phyloP scores from a whole-genome alignment of 1,284 basidiomycete genomes.

The Fomitopsis betulina region DNA sequence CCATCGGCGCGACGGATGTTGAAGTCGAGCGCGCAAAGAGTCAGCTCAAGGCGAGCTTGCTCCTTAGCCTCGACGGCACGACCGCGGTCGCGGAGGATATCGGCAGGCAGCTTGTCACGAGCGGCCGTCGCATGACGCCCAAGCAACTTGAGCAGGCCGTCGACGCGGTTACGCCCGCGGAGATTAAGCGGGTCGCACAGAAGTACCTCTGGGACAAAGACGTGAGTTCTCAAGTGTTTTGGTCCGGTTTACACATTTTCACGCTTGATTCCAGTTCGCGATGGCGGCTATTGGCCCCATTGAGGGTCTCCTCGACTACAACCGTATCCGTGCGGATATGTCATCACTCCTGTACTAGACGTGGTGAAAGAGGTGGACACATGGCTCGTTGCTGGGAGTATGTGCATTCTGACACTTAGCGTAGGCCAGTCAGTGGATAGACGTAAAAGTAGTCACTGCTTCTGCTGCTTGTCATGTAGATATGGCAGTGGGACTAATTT shows the following conservation, averaged over 20 bases:
- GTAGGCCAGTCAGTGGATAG: conserved; percentile 2
- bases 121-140: conserved; percentile 86
- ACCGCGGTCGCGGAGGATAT: conserved; percentile 98
- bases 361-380: conserved; percentile 1
- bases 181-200: conserved; percentile 92
- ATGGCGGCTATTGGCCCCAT: conserved; percentile 80
- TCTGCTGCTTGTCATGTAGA: conserved; percentile 6
- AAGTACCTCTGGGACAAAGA: conserved; percentile 98
- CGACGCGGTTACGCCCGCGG: conserved; percentile 83
- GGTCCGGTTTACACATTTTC: background rate
- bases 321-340: conserved; percentile 77
- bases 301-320: conserved; percentile 87
- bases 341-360: conserved; percentile 71
- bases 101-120: conserved; percentile 94
- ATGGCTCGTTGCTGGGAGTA: background rate
- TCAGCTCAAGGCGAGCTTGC: conserved; percentile 92
- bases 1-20: conserved; percentile 74
- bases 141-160: conserved; percentile 93
- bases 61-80: conserved; percentile 90
- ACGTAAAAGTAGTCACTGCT: conserved; percentile 11
- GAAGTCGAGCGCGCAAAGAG: conserved; percentile 98
- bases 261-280: conserved; percentile 49
- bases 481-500: conserved; percentile 8
- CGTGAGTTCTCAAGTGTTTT: conserved; percentile 40
- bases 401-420: background rate